These are phyloP conservation scores for Ballota nigra DNA, from an alignment of 257 asterid genomes.

Conservation along the genomic window DNA sequence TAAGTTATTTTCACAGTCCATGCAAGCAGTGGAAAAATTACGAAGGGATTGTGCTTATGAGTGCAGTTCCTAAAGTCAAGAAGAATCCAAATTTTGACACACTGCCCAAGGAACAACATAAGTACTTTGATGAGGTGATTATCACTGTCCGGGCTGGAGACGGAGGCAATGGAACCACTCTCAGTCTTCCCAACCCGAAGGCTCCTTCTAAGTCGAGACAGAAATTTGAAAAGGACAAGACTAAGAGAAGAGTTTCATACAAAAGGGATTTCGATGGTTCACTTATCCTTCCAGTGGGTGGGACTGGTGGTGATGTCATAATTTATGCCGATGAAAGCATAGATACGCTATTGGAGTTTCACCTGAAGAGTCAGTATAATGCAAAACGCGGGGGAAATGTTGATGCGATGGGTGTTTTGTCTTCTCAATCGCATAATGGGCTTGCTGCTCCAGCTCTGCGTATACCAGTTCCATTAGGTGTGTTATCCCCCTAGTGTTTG, in stretches of 20 bases:
- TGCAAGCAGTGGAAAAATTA: constrained; percentile 19
- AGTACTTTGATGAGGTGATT: constrained; percentile 82
- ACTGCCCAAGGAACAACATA: constrained; percentile 68
- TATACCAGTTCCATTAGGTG: constrained; percentile 90
- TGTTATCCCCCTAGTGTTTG: constrained; percentile 18
- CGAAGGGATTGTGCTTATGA: constrained; percentile 29
- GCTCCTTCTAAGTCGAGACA: constrained; percentile 51
- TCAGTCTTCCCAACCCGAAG: constrained; percentile 65
- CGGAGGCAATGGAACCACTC: constrained; percentile 88
- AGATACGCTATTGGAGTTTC: constrained; percentile 83
- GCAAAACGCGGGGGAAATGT: constrained; percentile 98
- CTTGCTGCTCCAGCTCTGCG: constrained; percentile 67
- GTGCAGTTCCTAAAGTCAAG: constrained; percentile 48
- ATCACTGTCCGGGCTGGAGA: constrained; percentile 90
- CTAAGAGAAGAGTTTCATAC: constrained; percentile 46
- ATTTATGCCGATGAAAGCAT: constrained; percentile 79
- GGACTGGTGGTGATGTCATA: constrained; percentile 84
- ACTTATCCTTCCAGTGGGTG: constrained; percentile 82
- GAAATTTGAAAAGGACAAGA: constrained; percentile 55
- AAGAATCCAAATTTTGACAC: constrained; percentile 49
- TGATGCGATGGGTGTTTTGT: constrained; percentile 83
- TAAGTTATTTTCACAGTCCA: constrained; percentile 18
- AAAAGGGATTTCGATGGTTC: constrained; percentile 96
- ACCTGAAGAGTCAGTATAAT: constrained; percentile 52
- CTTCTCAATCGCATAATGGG: constrained; percentile 72